Conservation (phyloP, 129 eudicot species). For the Pittosporum tobira region DNA sequence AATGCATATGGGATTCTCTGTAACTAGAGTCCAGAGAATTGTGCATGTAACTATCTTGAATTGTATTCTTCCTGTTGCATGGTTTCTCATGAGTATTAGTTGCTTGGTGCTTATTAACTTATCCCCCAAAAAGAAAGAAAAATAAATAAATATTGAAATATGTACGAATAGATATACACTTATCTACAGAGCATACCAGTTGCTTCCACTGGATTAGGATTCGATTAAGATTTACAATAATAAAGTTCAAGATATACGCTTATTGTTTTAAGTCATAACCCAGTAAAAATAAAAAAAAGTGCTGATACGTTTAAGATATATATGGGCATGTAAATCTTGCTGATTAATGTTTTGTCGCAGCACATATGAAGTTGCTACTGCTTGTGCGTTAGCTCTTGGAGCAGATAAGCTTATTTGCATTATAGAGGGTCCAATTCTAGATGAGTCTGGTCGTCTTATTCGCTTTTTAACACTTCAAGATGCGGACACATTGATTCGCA, state of each 20-base stretch:
- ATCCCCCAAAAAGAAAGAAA: too few relatives aligned
- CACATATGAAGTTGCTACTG: slow-evolving; percentile 97
- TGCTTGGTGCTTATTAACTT: too few relatives aligned
- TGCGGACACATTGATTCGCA: slow-evolving; percentile 75
- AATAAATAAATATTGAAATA: too few relatives aligned
- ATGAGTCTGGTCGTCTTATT: slow-evolving; percentile 78
- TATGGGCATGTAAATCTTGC: background rate
- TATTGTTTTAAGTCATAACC: background rate
- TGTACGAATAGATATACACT: too few relatives aligned
- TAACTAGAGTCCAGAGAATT: background rate
- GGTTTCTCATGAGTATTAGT: too few relatives aligned
- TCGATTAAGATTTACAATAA: background rate
- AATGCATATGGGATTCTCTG: background rate
- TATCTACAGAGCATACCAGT: background rate
- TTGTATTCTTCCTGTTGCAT: background rate
- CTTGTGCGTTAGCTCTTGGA: slow-evolving; percentile 91
- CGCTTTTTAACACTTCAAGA: slow-evolving; percentile 81
- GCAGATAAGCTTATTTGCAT: slow-evolving; percentile 94
- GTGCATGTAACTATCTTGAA: background rate
- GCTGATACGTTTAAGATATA: background rate
- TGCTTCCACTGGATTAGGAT: background rate
- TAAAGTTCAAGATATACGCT: background rate
- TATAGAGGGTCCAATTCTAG: slow-evolving; percentile 86
- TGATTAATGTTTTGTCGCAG: slow-evolving; percentile 32
- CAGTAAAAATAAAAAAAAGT: background rate